Base-by-base conservation (phyloP, 2,329 filamentous ascomycete species). In the Leptoxyphium fumago region DNA sequence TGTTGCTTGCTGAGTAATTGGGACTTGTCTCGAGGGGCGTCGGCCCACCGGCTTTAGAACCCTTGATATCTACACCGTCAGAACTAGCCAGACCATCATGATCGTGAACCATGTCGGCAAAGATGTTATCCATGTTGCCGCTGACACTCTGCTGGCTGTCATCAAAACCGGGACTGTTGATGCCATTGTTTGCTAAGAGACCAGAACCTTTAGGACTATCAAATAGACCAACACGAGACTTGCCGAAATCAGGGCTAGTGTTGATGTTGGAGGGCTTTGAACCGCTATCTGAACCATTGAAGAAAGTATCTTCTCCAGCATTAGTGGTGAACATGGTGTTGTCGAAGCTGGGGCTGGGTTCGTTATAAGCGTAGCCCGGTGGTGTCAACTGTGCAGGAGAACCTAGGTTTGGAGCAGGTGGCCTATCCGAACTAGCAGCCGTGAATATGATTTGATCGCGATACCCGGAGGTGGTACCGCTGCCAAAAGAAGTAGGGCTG, bases 41-140 rank as follows among this genome's bases (percentile, higher is more conserved):
- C 9, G 15, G 15, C 5, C 15, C 32, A 4, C 32, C 32, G 32
- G 11, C 32, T 13, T 36, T 15, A 9, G 32, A 13, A 9, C 3
- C 32, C 9, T 36, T 36, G 32, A 15, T 13, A 36, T 36, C 32
- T 36, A 36, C 32, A 36, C 32, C 32, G 32, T 36, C 32, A 13
- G 32, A 36, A 36, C 32, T 36, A 36, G 32, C 32, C 11, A 36
- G 9, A 13, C 3, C 32, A 9, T 57, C 56, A 28, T 57, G 52
- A 34, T 57, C 54, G 38, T 59, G 53, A 10, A 62, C 58, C 38
- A 63, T 52, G 36, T 63, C 60, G 8, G 55, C 57, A 48, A 63
- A 63, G 34, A 61, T 57, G 29, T 52, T 57, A 32, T 60, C 58
- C 43, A 60, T 55, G 41, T 54, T 52, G 17, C 50, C 53, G 10